Conservation (phyloP, 2,329 filamentous ascomycete genomes). For the Aureobasidium sp. region DNA sequence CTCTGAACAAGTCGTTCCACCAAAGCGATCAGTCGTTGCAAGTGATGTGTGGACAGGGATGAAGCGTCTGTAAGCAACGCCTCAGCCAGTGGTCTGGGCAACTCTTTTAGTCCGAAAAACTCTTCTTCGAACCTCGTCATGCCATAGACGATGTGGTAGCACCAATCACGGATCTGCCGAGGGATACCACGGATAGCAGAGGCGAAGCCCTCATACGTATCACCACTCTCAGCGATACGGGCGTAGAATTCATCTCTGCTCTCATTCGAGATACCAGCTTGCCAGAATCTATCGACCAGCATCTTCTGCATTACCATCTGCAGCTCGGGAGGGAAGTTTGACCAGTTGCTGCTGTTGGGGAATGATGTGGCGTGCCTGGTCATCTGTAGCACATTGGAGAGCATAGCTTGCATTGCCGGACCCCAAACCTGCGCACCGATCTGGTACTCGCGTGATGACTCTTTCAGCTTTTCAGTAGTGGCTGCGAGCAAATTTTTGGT, state of each 20-base stretch:
- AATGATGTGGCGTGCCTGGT: conserved; percentile 93
- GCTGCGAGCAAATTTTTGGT: conserved; percentile 95
- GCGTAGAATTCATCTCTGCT: conserved; percentile 98
- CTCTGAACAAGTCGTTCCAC: conserved; percentile 92
- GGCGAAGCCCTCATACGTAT: conserved; percentile 91
- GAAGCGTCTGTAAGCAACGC: conserved; percentile 87
- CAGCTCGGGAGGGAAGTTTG: conserved; percentile 78
- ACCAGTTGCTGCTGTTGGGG: conserved; percentile 89
- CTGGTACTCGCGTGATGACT: conserved; percentile 75
- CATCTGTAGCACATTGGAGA: conserved; percentile 90
- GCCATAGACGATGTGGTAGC: conserved; percentile 94
- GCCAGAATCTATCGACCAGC: conserved; percentile 97
- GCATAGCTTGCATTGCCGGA: conserved; percentile 80
- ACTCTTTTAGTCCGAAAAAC: conserved; percentile 90
- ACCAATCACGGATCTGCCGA: conserved; percentile 89
- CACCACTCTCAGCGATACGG: conserved; percentile 87
- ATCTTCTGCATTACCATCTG: conserved; percentile 82
- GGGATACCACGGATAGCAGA: conserved; percentile 93
- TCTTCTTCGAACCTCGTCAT: conserved; percentile 88
- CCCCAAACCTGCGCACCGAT: conserved; percentile 87
- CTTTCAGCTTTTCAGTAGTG: conserved; percentile 89
- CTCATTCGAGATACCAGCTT: conserved; percentile 95
- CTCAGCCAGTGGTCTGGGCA: conserved; percentile 84
- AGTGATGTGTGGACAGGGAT: conserved; percentile 89
- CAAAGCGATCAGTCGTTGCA: conserved; percentile 92